Percentiles rank a stretch among this genome's conserved stretches.
phyloP scores from a whole-genome alignment of 2,329 filamentous ascomycete genomes.

The Sporothrix globosa region DNA sequence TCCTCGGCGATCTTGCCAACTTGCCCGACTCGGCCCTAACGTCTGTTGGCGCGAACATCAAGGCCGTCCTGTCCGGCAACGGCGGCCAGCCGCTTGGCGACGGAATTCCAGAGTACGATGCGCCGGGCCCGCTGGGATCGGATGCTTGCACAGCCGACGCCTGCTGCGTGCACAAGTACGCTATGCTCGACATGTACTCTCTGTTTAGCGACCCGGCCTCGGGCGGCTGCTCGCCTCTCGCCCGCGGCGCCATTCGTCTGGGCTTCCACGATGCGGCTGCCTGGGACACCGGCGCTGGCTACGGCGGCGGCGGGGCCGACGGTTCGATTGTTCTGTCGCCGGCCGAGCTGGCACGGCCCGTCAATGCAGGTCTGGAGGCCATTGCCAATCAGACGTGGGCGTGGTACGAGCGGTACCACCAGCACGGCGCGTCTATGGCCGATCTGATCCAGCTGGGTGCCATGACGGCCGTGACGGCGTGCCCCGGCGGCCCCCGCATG shows the following conservation, averaged over 20 bases:
- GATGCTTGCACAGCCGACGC: slow-evolving; percentile 38
- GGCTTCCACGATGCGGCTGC: slow-evolving; percentile 54
- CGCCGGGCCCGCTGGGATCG: slow-evolving; percentile 38
- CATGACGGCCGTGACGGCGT: slow-evolving; percentile 51
- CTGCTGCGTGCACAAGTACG: slow-evolving; percentile 46
- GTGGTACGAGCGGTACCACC: slow-evolving; percentile 51
- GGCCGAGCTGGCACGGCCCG: slow-evolving; percentile 53
- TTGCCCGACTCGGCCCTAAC: slow-evolving; percentile 43
- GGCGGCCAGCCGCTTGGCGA: slow-evolving; percentile 36
- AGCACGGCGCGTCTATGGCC: slow-evolving; percentile 47
- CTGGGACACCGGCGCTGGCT: slow-evolving; percentile 47
- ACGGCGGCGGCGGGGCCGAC: slow-evolving; percentile 53
- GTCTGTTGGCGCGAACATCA: slow-evolving; percentile 45
- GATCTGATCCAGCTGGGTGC: slow-evolving; percentile 51
- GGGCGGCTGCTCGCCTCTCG: slow-evolving; percentile 46
- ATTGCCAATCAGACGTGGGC: slow-evolving; percentile 46
- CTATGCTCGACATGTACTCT: slow-evolving; percentile 44
- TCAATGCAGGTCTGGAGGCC: slow-evolving; percentile 50
- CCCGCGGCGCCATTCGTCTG: slow-evolving; percentile 49
- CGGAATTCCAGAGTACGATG: slow-evolving; percentile 36
- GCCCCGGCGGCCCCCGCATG: slow-evolving; percentile 56
- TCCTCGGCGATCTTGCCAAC: slow-evolving; percentile 47
- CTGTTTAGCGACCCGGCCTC: slow-evolving; percentile 41
- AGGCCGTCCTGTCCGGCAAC: slow-evolving; percentile 44
- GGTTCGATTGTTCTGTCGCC: slow-evolving; percentile 49